Evolutionary conservation across 2,329 filamentous ascomycete genomes (phyloP), one percentile per base, ranked within the genome.

Genomic region (Mycosphaerella arachidis): DNA sequence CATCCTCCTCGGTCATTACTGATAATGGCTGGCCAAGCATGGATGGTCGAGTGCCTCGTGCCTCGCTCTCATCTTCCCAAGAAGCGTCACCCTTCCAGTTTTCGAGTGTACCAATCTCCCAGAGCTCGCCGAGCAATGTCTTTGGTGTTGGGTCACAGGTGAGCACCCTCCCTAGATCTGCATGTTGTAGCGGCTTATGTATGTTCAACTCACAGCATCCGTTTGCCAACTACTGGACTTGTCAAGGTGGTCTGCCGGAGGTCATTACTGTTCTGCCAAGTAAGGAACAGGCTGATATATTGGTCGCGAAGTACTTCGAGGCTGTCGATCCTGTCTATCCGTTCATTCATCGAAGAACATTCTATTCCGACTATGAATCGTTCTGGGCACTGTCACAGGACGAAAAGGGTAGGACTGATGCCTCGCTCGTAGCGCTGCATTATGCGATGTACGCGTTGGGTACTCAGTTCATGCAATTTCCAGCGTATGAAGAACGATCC

Each of bases 211-310:
- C 24, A 24, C 87, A 91, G 70, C 88, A 91, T 70, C 89, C 88
- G 0, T 92, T 92, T 71, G 86, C 88, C 68, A 92, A 92, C 71
- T 92, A 92, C 74, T 93, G 90, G 90, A 92, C 89, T 2, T 90
- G 87, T 68, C 83, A 87, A 62, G 89, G 90, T 52, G 89, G 89
- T 0, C 76, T 93, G 18, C 80, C 84, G 8, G 90, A 93, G 74
- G 88, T 92, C 6, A 85, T 92, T 48, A 85, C 84, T 1, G 88
- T 92, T 3, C 77, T 93, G 12, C 90, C 90, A 0, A 87, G 87
- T 59, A 92, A 90, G 75, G 76, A 87, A 8, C 89, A 92, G 72
- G 87, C 88, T 56, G 88, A 92, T 66, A 86, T 90, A 43, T 77
- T 92, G 18, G 76, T 81, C 16, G 74, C 76, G 16, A 81, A 79